Evolutionary conservation across 768 basidiomycete genomes (phyloP).

Genomic region (Chalciporus sphaerocephalus): DNA sequence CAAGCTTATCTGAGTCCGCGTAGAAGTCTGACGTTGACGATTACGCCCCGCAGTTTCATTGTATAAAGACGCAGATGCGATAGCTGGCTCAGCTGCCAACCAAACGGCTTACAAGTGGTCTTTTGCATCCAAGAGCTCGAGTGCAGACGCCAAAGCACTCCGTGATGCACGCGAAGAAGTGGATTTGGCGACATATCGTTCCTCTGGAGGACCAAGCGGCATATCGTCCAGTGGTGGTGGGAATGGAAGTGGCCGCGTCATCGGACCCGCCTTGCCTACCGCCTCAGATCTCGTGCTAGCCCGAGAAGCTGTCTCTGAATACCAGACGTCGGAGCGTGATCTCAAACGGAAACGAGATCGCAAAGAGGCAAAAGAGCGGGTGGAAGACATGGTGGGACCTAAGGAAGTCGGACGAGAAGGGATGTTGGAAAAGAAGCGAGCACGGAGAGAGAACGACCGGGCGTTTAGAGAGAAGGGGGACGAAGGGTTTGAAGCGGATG

Average conservation of each 20-base stretch:
- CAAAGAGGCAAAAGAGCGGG: constrained; percentile 57
- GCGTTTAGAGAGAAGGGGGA: constrained; percentile 70
- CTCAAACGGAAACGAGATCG: constrained; percentile 66
- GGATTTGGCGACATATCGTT: constrained; percentile 39
- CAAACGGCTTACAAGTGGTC: constrained; percentile 88
- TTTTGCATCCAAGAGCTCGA: constrained; percentile 64
- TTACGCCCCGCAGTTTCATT: constrained; percentile 39
- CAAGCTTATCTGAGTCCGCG: neutral
- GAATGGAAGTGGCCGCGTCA: constrained; percentile 40
- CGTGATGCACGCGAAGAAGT: constrained; percentile 58
- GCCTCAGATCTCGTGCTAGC: constrained; percentile 66
- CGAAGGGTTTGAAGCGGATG: constrained; percentile 74
- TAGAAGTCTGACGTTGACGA: neutral
- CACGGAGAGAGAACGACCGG: constrained; percentile 64
- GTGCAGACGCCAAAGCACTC: constrained; percentile 57
- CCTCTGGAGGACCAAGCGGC: constrained; percentile 8
- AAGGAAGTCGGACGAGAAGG: constrained; percentile 77
- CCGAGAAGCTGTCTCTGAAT: constrained; percentile 56
- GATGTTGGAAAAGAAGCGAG: constrained; percentile 82
- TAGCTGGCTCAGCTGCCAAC: constrained; percentile 51
- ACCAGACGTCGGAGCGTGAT: constrained; percentile 46
- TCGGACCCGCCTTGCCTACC: constrained; percentile 67
- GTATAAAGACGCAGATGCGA: constrained; percentile 59
- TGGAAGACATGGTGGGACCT: constrained; percentile 81
- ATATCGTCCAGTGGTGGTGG: constrained; percentile 24